phyloP scores from a whole-genome alignment of 257 asterid species.

The Paraleonurus japonicus region DNA sequence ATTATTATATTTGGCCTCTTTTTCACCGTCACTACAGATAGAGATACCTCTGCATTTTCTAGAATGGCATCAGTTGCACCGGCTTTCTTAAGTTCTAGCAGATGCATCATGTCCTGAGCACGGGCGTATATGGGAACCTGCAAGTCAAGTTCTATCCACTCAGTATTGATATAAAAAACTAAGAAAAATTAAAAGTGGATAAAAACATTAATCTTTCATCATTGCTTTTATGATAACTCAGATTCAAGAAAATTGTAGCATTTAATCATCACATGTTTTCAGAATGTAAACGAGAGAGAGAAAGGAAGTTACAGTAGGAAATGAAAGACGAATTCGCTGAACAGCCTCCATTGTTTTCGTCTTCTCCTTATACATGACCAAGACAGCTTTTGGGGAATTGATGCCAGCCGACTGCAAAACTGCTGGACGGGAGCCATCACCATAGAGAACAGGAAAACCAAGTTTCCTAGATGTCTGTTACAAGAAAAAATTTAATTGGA shows the following conservation, averaged over 20 bases:
- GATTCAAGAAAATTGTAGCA: background rate
- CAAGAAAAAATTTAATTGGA: constrained; percentile 1
- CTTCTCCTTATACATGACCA: constrained; percentile 89
- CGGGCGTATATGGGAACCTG: constrained; percentile 93
- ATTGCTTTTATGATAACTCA: background rate
- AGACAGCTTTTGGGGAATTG: constrained; percentile 84
- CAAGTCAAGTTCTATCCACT: constrained; percentile 16
- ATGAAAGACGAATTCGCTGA: constrained; percentile 87
- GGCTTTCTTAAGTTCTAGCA: constrained; percentile 82
- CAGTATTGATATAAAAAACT: background rate
- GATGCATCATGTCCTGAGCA: constrained; percentile 85
- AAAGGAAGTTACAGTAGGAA: constrained; percentile 66
- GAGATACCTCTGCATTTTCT: constrained; percentile 85
- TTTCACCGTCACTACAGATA: background rate
- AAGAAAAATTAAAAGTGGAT: background rate
- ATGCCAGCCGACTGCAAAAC: constrained; percentile 96
- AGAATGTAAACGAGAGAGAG: constrained; percentile 22
- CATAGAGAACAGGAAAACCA: constrained; percentile 89
- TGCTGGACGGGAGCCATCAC: constrained; percentile 98
- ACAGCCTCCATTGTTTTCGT: constrained; percentile 75
- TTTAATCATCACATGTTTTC: background rate
- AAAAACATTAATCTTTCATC: background rate
- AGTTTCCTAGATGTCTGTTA: constrained; percentile 79
- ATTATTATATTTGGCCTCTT: background rate
- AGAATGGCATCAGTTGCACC: constrained; percentile 97